Conservation (phyloP, 164 flowering plant genomes). For the Nymphaea colorata region DNA sequence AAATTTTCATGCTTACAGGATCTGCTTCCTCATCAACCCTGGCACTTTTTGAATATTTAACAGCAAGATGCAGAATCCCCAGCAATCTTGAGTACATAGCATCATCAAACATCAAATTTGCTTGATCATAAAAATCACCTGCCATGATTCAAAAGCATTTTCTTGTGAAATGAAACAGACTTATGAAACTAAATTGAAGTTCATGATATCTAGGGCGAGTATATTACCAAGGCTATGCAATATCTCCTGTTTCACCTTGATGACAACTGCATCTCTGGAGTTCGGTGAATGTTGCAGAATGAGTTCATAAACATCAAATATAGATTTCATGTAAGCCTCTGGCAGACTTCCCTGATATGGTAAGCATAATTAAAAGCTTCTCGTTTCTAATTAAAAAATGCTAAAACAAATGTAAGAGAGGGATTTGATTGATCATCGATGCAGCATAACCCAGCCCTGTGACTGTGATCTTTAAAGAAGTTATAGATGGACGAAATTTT, state of each 20-base stretch:
- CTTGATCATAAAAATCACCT: slow-evolving; percentile 84
- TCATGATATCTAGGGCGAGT: neutral
- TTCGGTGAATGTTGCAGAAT: slow-evolving; percentile 47
- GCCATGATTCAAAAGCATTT: slow-evolving; percentile 10
- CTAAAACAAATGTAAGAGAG: too few species aligned
- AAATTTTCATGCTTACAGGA: slow-evolving; percentile 32
- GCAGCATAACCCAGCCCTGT: too few species aligned
- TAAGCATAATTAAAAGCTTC: slow-evolving; percentile 8
- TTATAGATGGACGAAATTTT: too few species aligned
- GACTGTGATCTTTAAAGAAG: too few species aligned
- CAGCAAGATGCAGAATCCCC: slow-evolving; percentile 37
- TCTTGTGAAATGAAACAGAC: too few species aligned
- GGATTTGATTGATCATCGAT: too few species aligned
- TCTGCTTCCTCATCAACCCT: slow-evolving; percentile 56
- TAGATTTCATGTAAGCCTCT: slow-evolving; percentile 56
- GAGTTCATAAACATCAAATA: slow-evolving; percentile 67
- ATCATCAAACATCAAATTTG: slow-evolving; percentile 68
- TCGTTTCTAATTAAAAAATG: too few species aligned
- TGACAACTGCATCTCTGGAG: slow-evolving; percentile 29
- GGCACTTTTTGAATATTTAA: slow-evolving; percentile 31
- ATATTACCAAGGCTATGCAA: slow-evolving; percentile 76
- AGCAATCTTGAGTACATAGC: slow-evolving; percentile 61
- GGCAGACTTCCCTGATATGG: slow-evolving; percentile 71
- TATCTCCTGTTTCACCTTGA: slow-evolving; percentile 88
- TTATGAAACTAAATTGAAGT: too few species aligned